These are phyloP conservation scores for Cutaneotrichosporon dermatis DNA, from an alignment of 1,284 basidiomycete genomes.

Conservation along the genomic window DNA sequence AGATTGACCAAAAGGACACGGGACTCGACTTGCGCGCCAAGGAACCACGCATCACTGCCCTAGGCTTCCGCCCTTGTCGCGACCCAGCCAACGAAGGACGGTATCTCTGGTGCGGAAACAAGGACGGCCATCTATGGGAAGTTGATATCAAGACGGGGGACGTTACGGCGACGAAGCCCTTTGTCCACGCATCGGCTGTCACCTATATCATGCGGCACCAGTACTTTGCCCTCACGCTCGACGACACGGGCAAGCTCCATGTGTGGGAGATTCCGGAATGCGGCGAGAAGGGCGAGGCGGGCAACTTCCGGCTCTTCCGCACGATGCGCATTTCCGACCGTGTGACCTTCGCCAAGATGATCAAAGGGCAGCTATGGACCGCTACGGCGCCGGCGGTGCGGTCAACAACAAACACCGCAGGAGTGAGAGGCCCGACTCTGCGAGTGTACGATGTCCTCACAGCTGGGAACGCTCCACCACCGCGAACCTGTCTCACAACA, in stretches of 20 bases:
- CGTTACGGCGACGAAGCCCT: slow-evolving; percentile 58
- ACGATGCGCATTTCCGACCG: slow-evolving; percentile 72
- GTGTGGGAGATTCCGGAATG: slow-evolving; percentile 56
- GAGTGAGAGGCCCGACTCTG: slow-evolving; percentile 63
- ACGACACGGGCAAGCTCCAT: slow-evolving; percentile 75
- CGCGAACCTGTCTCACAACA: slow-evolving; percentile 53
- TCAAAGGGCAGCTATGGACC: slow-evolving; percentile 76
- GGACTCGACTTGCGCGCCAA: slow-evolving; percentile 57
- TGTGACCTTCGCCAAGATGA: slow-evolving; percentile 67
- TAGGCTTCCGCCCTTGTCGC: slow-evolving; percentile 66
- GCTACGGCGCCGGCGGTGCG: slow-evolving; percentile 46
- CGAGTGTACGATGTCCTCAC: slow-evolving; percentile 66
- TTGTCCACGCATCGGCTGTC: slow-evolving; percentile 63
- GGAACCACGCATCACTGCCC: slow-evolving; percentile 65
- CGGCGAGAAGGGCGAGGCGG: slow-evolving; percentile 9
- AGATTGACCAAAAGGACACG: slow-evolving; percentile 60
- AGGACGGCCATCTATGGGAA: slow-evolving; percentile 80
- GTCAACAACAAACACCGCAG: slow-evolving; percentile 45
- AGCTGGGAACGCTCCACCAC: slow-evolving; percentile 45
- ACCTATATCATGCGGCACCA: slow-evolving; percentile 68
- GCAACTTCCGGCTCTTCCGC: slow-evolving; percentile 53
- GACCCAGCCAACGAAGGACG: slow-evolving; percentile 50
- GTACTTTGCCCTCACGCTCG: slow-evolving; percentile 66
- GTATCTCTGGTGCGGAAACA: slow-evolving; percentile 78
- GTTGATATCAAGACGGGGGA: slow-evolving; percentile 59